A percentile compares a stretch with the other conserved stretches of the same genome.
Evolutionary conservation across 2,329 filamentous ascomycete genomes (phyloP).

Genomic region (Fusarium goolgardi): DNA sequence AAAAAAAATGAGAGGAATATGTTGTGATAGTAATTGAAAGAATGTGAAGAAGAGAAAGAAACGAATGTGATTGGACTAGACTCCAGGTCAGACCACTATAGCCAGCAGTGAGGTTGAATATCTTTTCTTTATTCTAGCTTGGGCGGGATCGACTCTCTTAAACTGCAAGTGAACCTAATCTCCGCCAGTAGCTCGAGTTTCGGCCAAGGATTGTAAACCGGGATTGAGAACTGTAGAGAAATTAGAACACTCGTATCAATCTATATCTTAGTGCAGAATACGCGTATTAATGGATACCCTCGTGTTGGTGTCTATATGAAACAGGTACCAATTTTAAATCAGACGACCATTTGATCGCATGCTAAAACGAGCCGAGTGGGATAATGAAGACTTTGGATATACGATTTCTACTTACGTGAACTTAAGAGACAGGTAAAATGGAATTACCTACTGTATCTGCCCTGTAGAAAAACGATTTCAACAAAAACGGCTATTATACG

Average conservation of each 20-base stretch:
- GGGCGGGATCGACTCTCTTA: constrained; percentile 36
- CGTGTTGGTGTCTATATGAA: not conserved
- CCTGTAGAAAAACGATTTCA: not conserved
- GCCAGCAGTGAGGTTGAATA: constrained; percentile 6
- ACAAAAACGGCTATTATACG: no score
- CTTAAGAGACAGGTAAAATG: no score
- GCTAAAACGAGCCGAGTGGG: not conserved
- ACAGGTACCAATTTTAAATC: constrained; percentile 1
- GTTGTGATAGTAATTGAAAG: constrained; percentile 18
- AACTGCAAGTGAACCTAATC: not conserved
- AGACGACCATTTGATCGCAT: not conserved
- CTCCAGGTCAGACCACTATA: not conserved
- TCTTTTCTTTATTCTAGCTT: not conserved
- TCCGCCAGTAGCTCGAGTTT: not conserved
- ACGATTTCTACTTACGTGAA: not conserved
- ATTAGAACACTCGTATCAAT: no score
- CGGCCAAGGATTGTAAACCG: not conserved
- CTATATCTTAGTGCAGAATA: no score
- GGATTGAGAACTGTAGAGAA: no score
- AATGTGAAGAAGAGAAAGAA: constrained; percentile 38
- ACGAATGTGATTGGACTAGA: constrained; percentile 40
- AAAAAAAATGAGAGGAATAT: constrained; percentile 17
- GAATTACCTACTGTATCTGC: not conserved
- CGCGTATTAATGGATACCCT: not conserved
- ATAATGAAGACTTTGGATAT: not conserved